A percentile compares a stretch with the other conserved stretches of the same genome.
These are phyloP conservation scores for Phylloporus sp. DNA, from an alignment of 768 basidiomycete genomes.

Conservation along the genomic window DNA sequence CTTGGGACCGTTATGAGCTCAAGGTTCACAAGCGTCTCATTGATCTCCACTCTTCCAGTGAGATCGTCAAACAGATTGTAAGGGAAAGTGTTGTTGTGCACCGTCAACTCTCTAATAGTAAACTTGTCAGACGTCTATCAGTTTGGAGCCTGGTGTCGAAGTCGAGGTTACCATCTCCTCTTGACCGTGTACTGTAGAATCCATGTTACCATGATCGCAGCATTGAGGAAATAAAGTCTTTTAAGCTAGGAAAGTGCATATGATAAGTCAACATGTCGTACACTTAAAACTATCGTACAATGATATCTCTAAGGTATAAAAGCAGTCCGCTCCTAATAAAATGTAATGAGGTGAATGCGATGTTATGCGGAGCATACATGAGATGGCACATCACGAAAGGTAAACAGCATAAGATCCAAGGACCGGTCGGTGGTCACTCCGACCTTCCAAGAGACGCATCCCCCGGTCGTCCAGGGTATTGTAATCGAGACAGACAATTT, in stretches of 20 bases:
- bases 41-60: conserved; percentile 96
- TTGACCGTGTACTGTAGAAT: conserved; percentile 31
- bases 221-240: background rate
- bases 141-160: conserved; percentile 98
- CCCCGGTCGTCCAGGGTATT: conserved; percentile 68
- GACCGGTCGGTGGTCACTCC: conserved; percentile 85
- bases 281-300: conserved; percentile 17
- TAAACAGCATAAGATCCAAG: conserved; percentile 74
- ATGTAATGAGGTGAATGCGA: conserved; percentile 3
- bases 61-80: conserved; percentile 99
- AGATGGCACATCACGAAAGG: conserved; percentile 25
- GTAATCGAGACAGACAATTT: conserved; percentile 70
- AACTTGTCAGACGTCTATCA: conserved; percentile 81
- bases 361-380: conserved; percentile 8
- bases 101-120: conserved; percentile 3
- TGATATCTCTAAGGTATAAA: conserved; percentile 18
- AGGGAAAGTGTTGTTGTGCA: conserved; percentile 31
- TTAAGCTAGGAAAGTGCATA: background rate
- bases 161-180: conserved; percentile 96
- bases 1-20: conserved; percentile 99
- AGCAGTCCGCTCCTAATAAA: conserved; percentile 2
- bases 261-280: conserved; percentile 8
- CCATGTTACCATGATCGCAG: conserved; percentile 1
- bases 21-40: conserved; percentile 99
- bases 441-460: conserved; percentile 73